phyloP scores from a whole-genome alignment of 441 rosid species.

The Erodium texanum region DNA sequence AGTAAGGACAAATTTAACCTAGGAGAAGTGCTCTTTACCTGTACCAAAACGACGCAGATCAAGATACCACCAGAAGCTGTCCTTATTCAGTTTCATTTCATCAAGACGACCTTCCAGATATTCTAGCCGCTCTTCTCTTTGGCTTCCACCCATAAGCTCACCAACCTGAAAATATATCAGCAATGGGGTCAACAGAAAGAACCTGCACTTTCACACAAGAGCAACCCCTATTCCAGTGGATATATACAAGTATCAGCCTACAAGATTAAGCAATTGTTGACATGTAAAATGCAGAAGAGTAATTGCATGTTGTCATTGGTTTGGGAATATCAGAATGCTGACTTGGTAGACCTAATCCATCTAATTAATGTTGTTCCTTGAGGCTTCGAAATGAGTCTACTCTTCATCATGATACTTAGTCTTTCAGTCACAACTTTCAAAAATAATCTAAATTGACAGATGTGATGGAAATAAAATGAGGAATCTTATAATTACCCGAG shows the following conservation, averaged over 20 bases:
- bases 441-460: neutral
- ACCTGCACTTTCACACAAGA: neutral
- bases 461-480: neutral
- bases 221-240: neutral
- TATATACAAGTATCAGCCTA: no score
- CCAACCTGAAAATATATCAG: constrained; percentile 44
- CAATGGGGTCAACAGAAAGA: neutral
- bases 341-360: neutral
- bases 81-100: constrained; percentile 63
- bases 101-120: constrained; percentile 70
- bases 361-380: neutral
- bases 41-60: constrained; percentile 92
- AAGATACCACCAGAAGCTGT: constrained; percentile 94
- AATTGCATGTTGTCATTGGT: neutral
- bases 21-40: constrained; percentile 38
- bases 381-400: neutral
- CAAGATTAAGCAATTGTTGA: neutral
- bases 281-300: neutral
- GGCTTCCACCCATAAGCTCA: constrained; percentile 98
- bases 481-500: constrained; percentile 48
- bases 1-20: neutral
- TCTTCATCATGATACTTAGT: constrained; percentile 5
- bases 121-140: constrained; percentile 89
- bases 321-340: neutral
- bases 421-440: neutral